Conservation (phyloP, 2,329 filamentous ascomycete genomes). For the Didymella glomerata region DNA sequence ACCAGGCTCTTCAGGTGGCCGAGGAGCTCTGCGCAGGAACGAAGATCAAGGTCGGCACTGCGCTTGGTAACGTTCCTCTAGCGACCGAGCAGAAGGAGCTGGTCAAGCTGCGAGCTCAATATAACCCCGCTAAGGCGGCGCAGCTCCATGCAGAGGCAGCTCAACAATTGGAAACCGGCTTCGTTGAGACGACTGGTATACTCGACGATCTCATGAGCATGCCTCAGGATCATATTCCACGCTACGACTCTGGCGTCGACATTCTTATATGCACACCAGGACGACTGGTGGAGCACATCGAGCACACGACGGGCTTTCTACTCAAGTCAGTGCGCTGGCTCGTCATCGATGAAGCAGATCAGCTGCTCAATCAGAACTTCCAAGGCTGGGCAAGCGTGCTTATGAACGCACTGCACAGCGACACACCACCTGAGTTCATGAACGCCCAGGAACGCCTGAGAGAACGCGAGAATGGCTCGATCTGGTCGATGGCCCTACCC, state of each 20-base stretch:
- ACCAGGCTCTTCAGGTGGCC: slow-evolving; percentile 81
- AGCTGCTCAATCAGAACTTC: slow-evolving; percentile 88
- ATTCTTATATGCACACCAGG: slow-evolving; percentile 92
- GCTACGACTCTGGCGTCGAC: slow-evolving; percentile 77
- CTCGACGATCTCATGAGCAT: slow-evolving; percentile 51
- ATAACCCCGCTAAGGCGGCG: slow-evolving; percentile 70
- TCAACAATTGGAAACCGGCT: slow-evolving; percentile 40
- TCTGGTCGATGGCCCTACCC: slow-evolving; percentile 46
- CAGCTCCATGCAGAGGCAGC: slow-evolving; percentile 54
- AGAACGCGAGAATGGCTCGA: slow-evolving; percentile 49
- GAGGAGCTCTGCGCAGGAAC: slow-evolving; percentile 76
- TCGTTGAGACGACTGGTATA: slow-evolving; percentile 49
- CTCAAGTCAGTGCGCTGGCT: slow-evolving; percentile 85
- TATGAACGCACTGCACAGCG: slow-evolving; percentile 65
- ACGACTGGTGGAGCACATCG: slow-evolving; percentile 88
- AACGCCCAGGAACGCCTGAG: slow-evolving; percentile 63
- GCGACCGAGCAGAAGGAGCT: slow-evolving; percentile 69
- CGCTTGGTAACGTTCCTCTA: slow-evolving; percentile 81
- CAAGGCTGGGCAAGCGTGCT: slow-evolving; percentile 86
- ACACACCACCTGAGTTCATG: slow-evolving; percentile 57
- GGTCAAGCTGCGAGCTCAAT: slow-evolving; percentile 65
- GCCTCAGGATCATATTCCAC: slow-evolving; percentile 70
- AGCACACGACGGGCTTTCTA: slow-evolving; percentile 81
- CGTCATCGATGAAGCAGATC: slow-evolving; percentile 92
- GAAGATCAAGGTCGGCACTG: slow-evolving; percentile 79